Evolutionary conservation across 2,329 filamentous ascomycete species (phyloP).

Genomic region (Aspergillus sp.): DNA sequence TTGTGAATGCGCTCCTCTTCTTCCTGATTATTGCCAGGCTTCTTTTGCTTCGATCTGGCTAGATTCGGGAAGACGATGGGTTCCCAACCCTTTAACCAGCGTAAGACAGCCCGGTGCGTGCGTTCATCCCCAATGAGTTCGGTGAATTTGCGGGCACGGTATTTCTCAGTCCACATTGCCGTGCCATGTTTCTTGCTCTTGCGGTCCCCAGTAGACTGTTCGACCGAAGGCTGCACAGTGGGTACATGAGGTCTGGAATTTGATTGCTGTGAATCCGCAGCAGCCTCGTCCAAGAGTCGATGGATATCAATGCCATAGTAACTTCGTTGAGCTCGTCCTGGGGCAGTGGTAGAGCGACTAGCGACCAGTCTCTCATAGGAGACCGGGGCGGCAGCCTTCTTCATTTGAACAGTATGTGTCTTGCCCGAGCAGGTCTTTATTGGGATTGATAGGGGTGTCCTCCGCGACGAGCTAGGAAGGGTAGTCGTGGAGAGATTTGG

Average conservation of each 20-base stretch:
- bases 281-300: conserved; percentile 69
- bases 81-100: conserved; percentile 95
- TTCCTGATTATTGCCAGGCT: conserved; percentile 35
- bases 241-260: conserved; percentile 19
- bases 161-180: conserved; percentile 91
- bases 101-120: conserved; percentile 83
- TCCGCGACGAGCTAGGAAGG: conserved; percentile 13
- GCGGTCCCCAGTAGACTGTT: conserved; percentile 22
- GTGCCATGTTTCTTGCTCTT: conserved; percentile 30
- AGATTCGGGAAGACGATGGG: conserved; percentile 82
- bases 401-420: conserved; percentile 42
- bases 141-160: conserved; percentile 85
- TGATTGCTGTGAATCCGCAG: conserved; percentile 53
- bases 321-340: conserved; percentile 56
- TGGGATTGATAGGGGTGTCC: conserved; percentile 21
- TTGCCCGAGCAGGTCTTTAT: conserved; percentile 51
- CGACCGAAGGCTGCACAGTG: conserved; percentile 31
- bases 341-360: conserved; percentile 48
- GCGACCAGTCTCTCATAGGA: conserved; percentile 56
- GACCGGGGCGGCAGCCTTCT: conserved; percentile 31
- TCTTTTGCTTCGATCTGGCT: conserved; percentile 58
- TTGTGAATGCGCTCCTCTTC: conserved; percentile 73
- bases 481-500: not conserved
- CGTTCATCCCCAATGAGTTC: conserved; percentile 93
- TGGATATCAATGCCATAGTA: conserved; percentile 96